Evolutionary conservation across 2,329 filamentous ascomycete genomes (phyloP).

Genomic region (Diaporthe destruens): DNA sequence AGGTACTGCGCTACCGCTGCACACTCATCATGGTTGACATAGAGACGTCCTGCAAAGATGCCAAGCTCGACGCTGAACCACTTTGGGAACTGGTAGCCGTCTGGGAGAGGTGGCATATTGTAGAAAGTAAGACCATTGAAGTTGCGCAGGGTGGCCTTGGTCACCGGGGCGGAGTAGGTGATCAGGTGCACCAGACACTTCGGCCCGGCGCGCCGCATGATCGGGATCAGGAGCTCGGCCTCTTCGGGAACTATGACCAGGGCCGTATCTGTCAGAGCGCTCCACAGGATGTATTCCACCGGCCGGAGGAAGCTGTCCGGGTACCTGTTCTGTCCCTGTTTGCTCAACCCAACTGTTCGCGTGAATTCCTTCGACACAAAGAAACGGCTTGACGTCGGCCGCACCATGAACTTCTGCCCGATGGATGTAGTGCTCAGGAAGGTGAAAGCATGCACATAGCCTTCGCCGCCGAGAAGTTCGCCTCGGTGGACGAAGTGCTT

Average conservation of each 20-base stretch:
- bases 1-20: conserved; percentile 50
- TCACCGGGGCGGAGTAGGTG: conserved; percentile 71
- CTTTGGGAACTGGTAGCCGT: conserved; percentile 55
- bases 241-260: conserved; percentile 74
- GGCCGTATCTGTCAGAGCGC: conserved; percentile 57
- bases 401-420: conserved; percentile 52
- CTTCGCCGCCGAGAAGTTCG: conserved; percentile 51
- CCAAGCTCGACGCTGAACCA: conserved; percentile 72
- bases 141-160: conserved; percentile 65
- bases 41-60: conserved; percentile 71
- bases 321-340: conserved; percentile 43
- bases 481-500: conserved; percentile 60
- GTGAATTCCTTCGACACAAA: conserved; percentile 62
- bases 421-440: conserved; percentile 53
- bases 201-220: conserved; percentile 49
- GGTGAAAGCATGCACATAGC: conserved; percentile 57
- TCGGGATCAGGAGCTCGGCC: conserved; percentile 65
- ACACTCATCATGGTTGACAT: conserved; percentile 66
- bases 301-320: conserved; percentile 57
- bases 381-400: conserved; percentile 44
- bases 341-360: conserved; percentile 55
- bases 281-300: conserved; percentile 74
- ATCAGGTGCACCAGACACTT: conserved; percentile 58
- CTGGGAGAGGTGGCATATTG: conserved; percentile 61
- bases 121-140: conserved; percentile 69